These are phyloP conservation scores for Globisporangium abappressorium DNA, from an alignment of 352 stramenopile genomes.

Conservation along the genomic window DNA sequence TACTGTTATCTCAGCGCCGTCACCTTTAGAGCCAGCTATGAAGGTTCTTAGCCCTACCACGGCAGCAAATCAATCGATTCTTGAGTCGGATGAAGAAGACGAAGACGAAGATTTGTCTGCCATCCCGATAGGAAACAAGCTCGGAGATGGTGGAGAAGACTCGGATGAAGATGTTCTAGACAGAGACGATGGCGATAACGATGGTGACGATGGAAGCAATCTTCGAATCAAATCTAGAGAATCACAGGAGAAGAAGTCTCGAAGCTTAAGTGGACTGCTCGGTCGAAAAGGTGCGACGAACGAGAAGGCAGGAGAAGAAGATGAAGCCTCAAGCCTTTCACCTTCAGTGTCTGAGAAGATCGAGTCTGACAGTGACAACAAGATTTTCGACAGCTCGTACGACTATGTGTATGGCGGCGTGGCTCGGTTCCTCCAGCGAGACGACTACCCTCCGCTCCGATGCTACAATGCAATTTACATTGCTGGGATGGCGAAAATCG, in stretches of 20 bases:
- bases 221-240: neutral
- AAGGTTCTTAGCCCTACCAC: slow-evolving; percentile 1
- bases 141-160: slow-evolving; percentile 20
- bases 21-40: neutral
- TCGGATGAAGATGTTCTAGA: slow-evolving; percentile 36
- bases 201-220: neutral
- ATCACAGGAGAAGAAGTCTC: slow-evolving; percentile 3
- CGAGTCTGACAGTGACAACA: slow-evolving; percentile 15
- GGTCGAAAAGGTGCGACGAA: neutral
- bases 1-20: neutral
- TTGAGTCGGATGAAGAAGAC: slow-evolving; percentile 20
- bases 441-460: slow-evolving; percentile 59
- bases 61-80: neutral
- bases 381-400: slow-evolving; percentile 42
- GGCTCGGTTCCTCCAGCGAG: slow-evolving; percentile 54
- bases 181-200: slow-evolving; percentile 15
- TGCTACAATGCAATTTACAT: slow-evolving; percentile 64
- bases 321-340: slow-evolving; percentile 9
- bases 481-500: slow-evolving; percentile 51
- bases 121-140: neutral
- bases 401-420: slow-evolving; percentile 58
- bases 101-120: slow-evolving; percentile 23
- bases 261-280: neutral
- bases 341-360: slow-evolving; percentile 17
- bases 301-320: neutral